A percentile compares a stretch with the other conserved stretches of the same genome.
phyloP scores from a whole-genome alignment of 768 basidiomycete genomes.

The Filobasidium wieringae region DNA sequence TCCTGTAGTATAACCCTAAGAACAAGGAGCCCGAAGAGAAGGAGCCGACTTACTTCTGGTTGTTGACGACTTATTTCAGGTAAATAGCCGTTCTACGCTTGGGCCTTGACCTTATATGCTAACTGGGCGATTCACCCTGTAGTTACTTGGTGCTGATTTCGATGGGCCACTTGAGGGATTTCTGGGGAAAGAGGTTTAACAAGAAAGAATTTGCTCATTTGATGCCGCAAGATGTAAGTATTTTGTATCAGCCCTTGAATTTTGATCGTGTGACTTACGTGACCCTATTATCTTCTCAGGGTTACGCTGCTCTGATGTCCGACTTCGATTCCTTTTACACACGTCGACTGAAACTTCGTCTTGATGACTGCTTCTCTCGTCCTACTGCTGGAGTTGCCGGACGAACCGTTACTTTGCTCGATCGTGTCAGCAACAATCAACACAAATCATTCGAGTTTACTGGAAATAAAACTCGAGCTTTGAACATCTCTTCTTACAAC shows the following conservation, averaged over 20 bases:
- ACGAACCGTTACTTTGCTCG: conserved; percentile 73
- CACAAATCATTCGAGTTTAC: conserved; percentile 63
- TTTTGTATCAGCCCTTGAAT: no score
- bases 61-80: conserved; percentile 74
- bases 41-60: conserved; percentile 85
- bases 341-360: conserved; percentile 79
- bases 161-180: conserved; percentile 87
- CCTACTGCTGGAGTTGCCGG: conserved; percentile 92
- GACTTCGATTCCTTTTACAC: conserved; percentile 99
- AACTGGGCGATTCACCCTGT: neutral
- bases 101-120: neutral
- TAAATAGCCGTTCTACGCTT: conserved; percentile 1
- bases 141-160: conserved; percentile 85
- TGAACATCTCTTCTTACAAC: conserved; percentile 97
- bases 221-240: conserved; percentile 67
- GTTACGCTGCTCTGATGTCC: conserved; percentile 89
- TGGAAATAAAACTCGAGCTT: conserved; percentile 65
- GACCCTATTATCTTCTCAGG: conserved; percentile 47
- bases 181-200: conserved; percentile 73
- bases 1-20: conserved; percentile 35
- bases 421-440: conserved; percentile 71
- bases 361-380: conserved; percentile 89
- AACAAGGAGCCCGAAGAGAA: conserved; percentile 45
- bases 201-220: conserved; percentile 65
- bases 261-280: neutral